Evolutionary conservation across 164 flowering plant species (phyloP).

Genomic region (Chimonanthus salicifolius): DNA sequence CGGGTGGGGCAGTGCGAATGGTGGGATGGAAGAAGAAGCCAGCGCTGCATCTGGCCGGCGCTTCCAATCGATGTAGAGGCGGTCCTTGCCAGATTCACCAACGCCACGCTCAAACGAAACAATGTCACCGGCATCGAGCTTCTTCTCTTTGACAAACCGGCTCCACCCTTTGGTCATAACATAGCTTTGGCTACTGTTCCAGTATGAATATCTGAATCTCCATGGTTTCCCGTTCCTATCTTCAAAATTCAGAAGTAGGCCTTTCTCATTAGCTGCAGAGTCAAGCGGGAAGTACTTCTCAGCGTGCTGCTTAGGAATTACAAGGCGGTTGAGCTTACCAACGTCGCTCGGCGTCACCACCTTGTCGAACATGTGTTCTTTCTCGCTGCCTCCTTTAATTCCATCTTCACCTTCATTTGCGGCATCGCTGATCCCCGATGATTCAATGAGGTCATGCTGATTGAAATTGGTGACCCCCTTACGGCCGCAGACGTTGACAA

Average conservation of each 20-base stretch:
- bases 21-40: slow-evolving; percentile 13
- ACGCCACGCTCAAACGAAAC: slow-evolving; percentile 80
- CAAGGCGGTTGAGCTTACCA: slow-evolving; percentile 86
- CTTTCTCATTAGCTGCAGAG: slow-evolving; percentile 64
- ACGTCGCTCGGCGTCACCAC: slow-evolving; percentile 97
- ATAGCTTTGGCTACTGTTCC: slow-evolving; percentile 99
- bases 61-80: slow-evolving; percentile 79
- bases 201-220: slow-evolving; percentile 90
- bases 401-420: not conserved
- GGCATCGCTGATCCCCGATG: not conserved
- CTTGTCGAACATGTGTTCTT: slow-evolving; percentile 94
- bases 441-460: not conserved
- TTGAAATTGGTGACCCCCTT: slow-evolving; percentile 8
- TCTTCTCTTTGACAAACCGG: slow-evolving; percentile 92
- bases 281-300: slow-evolving; percentile 91
- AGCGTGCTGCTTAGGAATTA: slow-evolving; percentile 94
- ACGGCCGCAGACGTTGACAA: slow-evolving; percentile 1
- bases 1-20: slow-evolving; percentile 9
- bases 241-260: slow-evolving; percentile 70
- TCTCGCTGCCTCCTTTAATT: slow-evolving; percentile 18
- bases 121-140: slow-evolving; percentile 84
- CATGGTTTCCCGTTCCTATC: slow-evolving; percentile 78
- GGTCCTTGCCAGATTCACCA: slow-evolving; percentile 44
- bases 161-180: slow-evolving; percentile 99
- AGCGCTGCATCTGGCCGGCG: slow-evolving; percentile 43